Percentiles rank a stretch among this genome's conserved stretches.
Conservation (phyloP, 495 filamentous ascomycete genomes). For the Aspergillus egyptiacus region DNA sequence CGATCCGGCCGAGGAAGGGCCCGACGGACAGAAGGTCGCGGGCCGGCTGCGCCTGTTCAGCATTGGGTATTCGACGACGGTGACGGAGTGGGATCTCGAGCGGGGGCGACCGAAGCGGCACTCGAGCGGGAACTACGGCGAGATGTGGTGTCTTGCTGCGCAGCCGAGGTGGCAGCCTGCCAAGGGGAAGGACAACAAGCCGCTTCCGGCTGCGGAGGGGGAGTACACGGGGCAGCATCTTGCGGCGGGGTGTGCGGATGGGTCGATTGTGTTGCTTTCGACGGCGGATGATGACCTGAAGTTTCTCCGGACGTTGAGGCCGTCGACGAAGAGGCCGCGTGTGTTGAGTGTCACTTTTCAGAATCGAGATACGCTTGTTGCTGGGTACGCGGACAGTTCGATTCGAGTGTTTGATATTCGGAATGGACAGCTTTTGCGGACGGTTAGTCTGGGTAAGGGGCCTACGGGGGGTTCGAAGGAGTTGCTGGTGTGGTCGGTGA, state of each 20-base stretch:
- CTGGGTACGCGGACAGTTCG: conserved; percentile 86
- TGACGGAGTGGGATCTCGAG: conserved; percentile 92
- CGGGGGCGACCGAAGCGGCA: conserved; percentile 69
- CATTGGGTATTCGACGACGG: conserved; percentile 83
- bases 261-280: conserved; percentile 76
- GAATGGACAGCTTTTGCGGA: conserved; percentile 63
- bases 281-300: conserved; percentile 74
- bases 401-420: conserved; percentile 87
- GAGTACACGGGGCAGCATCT: conserved; percentile 61
- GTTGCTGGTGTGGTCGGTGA: conserved; percentile 87
- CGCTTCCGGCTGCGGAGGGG: conserved; percentile 32
- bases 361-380: conserved; percentile 71
- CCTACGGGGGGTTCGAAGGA: conserved; percentile 70
- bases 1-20: conserved; percentile 64
- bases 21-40: conserved; percentile 53
- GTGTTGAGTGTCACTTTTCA: conserved; percentile 89
- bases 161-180: conserved; percentile 58
- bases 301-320: conserved; percentile 64
- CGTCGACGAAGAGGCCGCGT: conserved; percentile 72
- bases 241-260: conserved; percentile 87
- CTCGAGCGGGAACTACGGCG: conserved; percentile 86
- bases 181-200: conserved; percentile 32
- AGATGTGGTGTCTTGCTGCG: conserved; percentile 93
- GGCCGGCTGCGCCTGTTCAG: conserved; percentile 88
- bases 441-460: conserved; percentile 78